Percentiles rank a stretch among this genome's conserved stretches.
Evolutionary conservation across 1,139 yeast species (phyloP).

Genomic region (Diutina scorzettiae): DNA sequence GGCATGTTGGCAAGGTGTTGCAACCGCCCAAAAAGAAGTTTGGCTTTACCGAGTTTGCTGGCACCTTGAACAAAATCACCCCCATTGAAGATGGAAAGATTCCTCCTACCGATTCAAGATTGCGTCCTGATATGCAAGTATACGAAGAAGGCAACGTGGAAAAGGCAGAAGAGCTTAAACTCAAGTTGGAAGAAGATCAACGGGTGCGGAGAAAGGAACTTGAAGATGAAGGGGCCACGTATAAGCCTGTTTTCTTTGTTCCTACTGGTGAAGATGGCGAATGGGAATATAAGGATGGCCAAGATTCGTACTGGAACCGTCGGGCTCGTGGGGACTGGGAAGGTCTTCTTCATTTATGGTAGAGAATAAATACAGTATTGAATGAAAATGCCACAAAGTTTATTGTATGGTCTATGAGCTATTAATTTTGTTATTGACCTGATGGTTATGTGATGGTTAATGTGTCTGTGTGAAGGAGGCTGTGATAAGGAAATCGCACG

Average conservation of each 20-base stretch:
- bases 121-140: constrained; percentile 70
- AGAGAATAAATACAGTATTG: too few species aligned
- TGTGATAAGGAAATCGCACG: too few species aligned
- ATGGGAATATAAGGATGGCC: constrained; percentile 54
- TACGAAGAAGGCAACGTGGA: constrained; percentile 64
- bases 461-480: too few species aligned
- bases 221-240: constrained; percentile 31
- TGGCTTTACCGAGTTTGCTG: constrained; percentile 80
- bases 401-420: too few species aligned
- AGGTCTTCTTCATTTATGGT: constrained; percentile 17
- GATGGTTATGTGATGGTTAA: too few species aligned
- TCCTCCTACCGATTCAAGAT: constrained; percentile 82
- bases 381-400: too few species aligned
- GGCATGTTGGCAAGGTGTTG: constrained; percentile 62
- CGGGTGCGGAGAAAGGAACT: constrained; percentile 58
- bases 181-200: constrained; percentile 66
- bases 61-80: constrained; percentile 71
- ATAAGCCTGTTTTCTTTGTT: constrained; percentile 56
- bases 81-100: constrained; percentile 47
- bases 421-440: too few species aligned
- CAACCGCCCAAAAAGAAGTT: constrained; percentile 48
- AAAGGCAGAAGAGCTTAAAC: constrained; percentile 58
- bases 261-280: constrained; percentile 36
- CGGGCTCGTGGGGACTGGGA: constrained; percentile 52
- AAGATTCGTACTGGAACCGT: constrained; percentile 69